These are phyloP conservation scores for Globisporangium yorkense DNA, from an alignment of 352 stramenopile genomes.

Conservation along the genomic window DNA sequence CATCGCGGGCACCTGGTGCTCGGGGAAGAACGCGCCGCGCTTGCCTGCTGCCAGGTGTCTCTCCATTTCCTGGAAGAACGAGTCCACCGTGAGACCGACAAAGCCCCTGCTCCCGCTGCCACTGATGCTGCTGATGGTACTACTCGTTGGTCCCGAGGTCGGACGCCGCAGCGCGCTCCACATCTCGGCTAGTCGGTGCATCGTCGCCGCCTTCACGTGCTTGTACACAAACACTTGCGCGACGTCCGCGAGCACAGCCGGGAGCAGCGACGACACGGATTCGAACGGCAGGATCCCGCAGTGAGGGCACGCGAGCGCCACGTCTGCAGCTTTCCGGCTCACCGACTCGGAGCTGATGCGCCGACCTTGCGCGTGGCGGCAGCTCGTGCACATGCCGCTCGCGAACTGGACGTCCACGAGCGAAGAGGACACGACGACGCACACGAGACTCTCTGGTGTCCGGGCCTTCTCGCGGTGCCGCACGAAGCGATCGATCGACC, in stretches of 20 bases:
- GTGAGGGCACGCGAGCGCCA: slow-evolving; percentile 46
- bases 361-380: slow-evolving; percentile 40
- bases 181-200: slow-evolving; percentile 21
- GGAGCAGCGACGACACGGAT: slow-evolving; percentile 2
- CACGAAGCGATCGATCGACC: slow-evolving; percentile 43
- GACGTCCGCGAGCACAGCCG: slow-evolving; percentile 4
- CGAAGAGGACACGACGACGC: slow-evolving; percentile 38
- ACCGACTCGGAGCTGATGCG: slow-evolving; percentile 30
- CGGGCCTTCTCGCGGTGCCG: slow-evolving; percentile 30
- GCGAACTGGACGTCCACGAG: slow-evolving; percentile 34
- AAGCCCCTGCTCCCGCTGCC: slow-evolving; percentile 15
- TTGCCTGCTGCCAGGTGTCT: slow-evolving; percentile 37
- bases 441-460: slow-evolving; percentile 27
- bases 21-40: slow-evolving; percentile 39
- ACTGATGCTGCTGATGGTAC: neutral
- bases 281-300: slow-evolving; percentile 31
- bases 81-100: slow-evolving; percentile 46
- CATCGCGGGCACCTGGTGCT: slow-evolving; percentile 34
- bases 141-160: neutral
- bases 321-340: slow-evolving; percentile 6
- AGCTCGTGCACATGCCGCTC: slow-evolving; percentile 41
- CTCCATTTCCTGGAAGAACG: slow-evolving; percentile 60
- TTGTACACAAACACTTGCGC: slow-evolving; percentile 18
- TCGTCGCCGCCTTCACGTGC: slow-evolving; percentile 18
- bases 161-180: slow-evolving; percentile 8